Base-by-base conservation (phyloP, 495 filamentous ascomycete genomes). In the Halenospora varia region DNA sequence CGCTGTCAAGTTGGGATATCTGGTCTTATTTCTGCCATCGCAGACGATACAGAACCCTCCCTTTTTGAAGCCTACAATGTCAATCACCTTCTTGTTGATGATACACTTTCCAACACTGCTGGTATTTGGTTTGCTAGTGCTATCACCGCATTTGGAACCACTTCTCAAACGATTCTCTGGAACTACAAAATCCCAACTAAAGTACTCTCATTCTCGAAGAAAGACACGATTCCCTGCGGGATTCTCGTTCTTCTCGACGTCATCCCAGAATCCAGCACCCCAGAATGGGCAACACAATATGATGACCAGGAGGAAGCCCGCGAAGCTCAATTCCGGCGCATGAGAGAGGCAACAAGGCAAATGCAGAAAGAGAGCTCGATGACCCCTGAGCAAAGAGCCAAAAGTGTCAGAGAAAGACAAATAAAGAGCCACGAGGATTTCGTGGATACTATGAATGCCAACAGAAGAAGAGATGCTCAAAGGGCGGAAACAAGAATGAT, bases 71-170 rank as follows among this genome's bases (percentile, higher is more conserved):
- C 44, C 4, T 53, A 61, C 41, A 18, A 54, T 39, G 54, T 66
- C n/a, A 23, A n/a, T 0, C 64, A 66, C 45, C 62, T 69, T 10
- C 53, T 64, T 51, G 42, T 61, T 20, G 24, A 59, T 10, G 51
- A 64, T 39, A 24, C 50, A 17, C 17, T 62, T 29, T 44, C 52
- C 19, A 66, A 60, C 55, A 70, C 66, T 1, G 65, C 71, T 41
- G 77, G 80, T 13, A 69, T 74, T n/a, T 86, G 83, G 83, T 86
- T 85, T 55, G 76, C 78, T 40, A 75, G 72, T 57, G 73, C 74
- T 0, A 72, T 75, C 6, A 85, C 82, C 0, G 82, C 82, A 0
- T 73, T 77, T 51, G 74, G 76, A 18, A 80, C 80, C 22, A 68
- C 74, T 35, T 71, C 66, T 55, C 72, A 81, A 70, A 61, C 76